Percentiles rank a stretch among this genome's conserved stretches.
Conservation (phyloP, 1,139 yeast species). For the Yamadazyma buinensis region DNA sequence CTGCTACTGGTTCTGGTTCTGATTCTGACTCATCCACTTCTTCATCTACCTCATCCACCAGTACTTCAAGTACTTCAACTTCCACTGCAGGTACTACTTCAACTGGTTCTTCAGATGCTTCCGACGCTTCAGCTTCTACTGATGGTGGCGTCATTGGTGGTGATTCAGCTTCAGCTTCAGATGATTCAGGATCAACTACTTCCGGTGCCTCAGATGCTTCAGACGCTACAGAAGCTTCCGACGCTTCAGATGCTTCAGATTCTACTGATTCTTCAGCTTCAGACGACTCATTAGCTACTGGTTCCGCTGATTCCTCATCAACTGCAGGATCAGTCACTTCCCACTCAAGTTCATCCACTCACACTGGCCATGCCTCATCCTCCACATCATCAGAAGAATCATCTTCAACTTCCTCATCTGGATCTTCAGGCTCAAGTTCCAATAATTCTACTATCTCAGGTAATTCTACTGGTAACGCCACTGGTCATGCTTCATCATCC, state of each 20-base stretch:
- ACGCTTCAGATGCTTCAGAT: slow-evolving; percentile 1
- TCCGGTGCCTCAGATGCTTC: slow-evolving; percentile 4
- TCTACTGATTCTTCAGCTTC: slow-evolving; percentile 3
- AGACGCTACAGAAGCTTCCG: slow-evolving; percentile 1
- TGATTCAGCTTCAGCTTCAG: slow-evolving; percentile 6
- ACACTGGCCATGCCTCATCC: slow-evolving; percentile 3
- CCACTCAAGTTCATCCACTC: not conserved
- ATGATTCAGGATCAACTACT: not conserved
- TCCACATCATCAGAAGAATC: slow-evolving; percentile 7
- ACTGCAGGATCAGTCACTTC: slow-evolving; percentile 1
- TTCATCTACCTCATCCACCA: slow-evolving; percentile 1
- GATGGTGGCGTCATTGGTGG: not conserved
- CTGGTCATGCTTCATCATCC: slow-evolving; percentile 1
- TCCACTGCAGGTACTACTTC: not conserved
- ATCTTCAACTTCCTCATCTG: slow-evolving; percentile 6
- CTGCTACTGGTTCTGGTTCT: slow-evolving; percentile 3
- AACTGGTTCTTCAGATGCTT: slow-evolving; percentile 2
- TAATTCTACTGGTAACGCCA: not conserved
- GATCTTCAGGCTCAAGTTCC: slow-evolving; percentile 1
- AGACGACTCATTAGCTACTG: not conserved
- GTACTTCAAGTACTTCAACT: slow-evolving; percentile 2
- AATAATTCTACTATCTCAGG: not conserved
- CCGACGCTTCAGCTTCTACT: slow-evolving; percentile 5
- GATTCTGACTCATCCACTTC: slow-evolving; percentile 1
- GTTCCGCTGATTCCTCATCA: slow-evolving; percentile 2